Conservation (phyloP, 805 yeast species). For the Yamadazyma nakazawae region DNA sequence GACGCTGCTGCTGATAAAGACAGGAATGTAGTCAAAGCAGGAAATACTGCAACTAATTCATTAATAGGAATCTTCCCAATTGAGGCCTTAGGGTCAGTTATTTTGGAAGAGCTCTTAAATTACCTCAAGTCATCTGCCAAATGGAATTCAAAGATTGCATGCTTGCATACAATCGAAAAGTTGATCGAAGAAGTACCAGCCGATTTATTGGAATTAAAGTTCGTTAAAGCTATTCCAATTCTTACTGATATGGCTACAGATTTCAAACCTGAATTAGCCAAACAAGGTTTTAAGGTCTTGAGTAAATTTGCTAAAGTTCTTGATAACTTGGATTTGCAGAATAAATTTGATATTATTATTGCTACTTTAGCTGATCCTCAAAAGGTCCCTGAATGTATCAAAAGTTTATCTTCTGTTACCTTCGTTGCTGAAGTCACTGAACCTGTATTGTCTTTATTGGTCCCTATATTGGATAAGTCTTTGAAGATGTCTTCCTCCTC, state of each 20-base stretch:
- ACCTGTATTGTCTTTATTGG: constrained; percentile 85
- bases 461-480: constrained; percentile 89
- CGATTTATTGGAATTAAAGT: constrained; percentile 79
- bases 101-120: constrained; percentile 56
- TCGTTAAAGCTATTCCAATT: constrained; percentile 75
- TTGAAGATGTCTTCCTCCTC: constrained; percentile 83
- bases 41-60: constrained; percentile 73
- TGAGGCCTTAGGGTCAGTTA: constrained; percentile 72
- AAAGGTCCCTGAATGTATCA: constrained; percentile 85
- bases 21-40: constrained; percentile 77
- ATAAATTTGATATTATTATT: constrained; percentile 77
- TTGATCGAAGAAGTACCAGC: constrained; percentile 76
- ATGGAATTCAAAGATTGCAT: constrained; percentile 88
- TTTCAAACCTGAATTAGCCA: constrained; percentile 93
- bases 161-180: constrained; percentile 68
- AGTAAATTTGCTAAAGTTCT: constrained; percentile 71
- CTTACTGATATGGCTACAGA: constrained; percentile 89
- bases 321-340: constrained; percentile 88
- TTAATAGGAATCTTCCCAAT: constrained; percentile 67
- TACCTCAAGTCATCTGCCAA: constrained; percentile 82
- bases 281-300: constrained; percentile 72
- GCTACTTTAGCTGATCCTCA: constrained; percentile 88
- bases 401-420: constrained; percentile 86
- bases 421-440: constrained; percentile 98
- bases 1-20: constrained; percentile 87